phyloP scores from a whole-genome alignment of 2,329 filamentous ascomycete genomes.

The Atkinsonella hypoxylon region DNA sequence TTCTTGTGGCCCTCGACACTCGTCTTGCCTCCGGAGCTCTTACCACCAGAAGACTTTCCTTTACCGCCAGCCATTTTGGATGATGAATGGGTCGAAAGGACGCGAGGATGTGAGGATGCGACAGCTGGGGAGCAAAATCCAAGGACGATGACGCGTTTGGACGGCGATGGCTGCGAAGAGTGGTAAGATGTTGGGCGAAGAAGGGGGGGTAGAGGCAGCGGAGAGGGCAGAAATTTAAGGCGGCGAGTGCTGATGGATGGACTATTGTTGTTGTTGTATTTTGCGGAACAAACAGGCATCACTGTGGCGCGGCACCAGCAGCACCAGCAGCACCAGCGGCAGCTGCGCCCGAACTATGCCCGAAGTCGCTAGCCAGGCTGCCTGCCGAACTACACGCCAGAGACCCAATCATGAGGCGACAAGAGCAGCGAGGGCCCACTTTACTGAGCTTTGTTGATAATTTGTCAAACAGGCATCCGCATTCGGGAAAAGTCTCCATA shows the following conservation, averaged over 20 bases:
- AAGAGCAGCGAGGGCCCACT: neutral
- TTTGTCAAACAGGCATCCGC: neutral
- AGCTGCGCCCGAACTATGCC: too few species aligned
- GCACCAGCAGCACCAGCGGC: neutral
- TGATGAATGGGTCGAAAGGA: constrained; percentile 1
- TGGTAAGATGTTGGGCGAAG: constrained; percentile 6
- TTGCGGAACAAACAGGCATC: neutral
- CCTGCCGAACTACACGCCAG: too few species aligned
- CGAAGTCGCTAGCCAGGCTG: too few species aligned
- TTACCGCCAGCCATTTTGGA: constrained; percentile 68
- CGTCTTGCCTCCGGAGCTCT: constrained; percentile 71
- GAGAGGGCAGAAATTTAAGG: constrained; percentile 13
- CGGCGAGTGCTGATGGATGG: neutral
- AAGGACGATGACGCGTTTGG: constrained; percentile 4
- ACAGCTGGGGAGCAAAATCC: neutral
- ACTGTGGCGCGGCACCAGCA: neutral
- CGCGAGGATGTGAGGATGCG: neutral
- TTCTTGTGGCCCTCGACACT: constrained; percentile 60
- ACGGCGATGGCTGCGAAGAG: neutral
- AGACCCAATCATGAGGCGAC: neutral
- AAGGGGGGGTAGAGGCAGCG: constrained; percentile 6
- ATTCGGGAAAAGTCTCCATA: neutral
- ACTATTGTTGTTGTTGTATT: constrained; percentile 5
- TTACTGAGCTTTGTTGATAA: neutral
- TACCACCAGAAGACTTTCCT: constrained; percentile 84